These are phyloP conservation scores for Halophytophthora polymorphica DNA, from an alignment of 352 stramenopile species.

Conservation along the genomic window DNA sequence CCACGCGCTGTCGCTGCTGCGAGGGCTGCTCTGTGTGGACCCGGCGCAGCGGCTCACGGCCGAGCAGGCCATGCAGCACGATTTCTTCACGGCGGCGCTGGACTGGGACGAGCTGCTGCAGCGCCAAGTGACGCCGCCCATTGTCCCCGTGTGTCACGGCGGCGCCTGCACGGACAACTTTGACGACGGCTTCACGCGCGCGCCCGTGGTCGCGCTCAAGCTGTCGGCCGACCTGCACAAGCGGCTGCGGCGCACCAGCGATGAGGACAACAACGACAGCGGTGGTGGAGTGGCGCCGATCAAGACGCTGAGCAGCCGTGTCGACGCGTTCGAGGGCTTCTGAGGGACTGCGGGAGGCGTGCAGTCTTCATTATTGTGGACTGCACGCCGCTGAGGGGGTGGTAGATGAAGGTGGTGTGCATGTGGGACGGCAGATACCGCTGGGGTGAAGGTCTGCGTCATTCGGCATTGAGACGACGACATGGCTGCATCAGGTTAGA, in stretches of 20 bases:
- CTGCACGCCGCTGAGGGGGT: too few species aligned
- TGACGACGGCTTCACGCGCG: constrained; percentile 80
- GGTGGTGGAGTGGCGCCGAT: background rate
- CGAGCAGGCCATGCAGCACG: constrained; percentile 61
- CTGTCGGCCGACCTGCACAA: constrained; percentile 30
- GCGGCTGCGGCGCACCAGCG: constrained; percentile 18
- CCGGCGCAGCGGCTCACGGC: constrained; percentile 48
- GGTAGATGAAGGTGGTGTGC: too few species aligned
- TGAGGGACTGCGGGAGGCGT: constrained; percentile 17
- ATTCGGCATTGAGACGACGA: too few species aligned
- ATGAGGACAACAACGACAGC: constrained; percentile 15
- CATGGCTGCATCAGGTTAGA: too few species aligned
- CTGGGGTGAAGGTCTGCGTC: too few species aligned
- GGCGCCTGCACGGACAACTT: constrained; percentile 80
- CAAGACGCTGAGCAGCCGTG: constrained; percentile 6
- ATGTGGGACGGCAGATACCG: too few species aligned
- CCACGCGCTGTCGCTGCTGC: constrained; percentile 40
- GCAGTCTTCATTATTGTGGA: background rate
- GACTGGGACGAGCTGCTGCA: constrained; percentile 68
- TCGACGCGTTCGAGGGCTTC: constrained; percentile 35
- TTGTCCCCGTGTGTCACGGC: constrained; percentile 51
- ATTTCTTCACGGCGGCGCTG: constrained; percentile 63
- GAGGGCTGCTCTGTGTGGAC: constrained; percentile 52
- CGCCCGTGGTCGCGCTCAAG: constrained; percentile 47
- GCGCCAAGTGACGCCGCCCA: constrained; percentile 59